These are phyloP conservation scores for Colletotrichum caudatum DNA, from an alignment of 2,329 filamentous ascomycete genomes.

Conservation along the genomic window DNA sequence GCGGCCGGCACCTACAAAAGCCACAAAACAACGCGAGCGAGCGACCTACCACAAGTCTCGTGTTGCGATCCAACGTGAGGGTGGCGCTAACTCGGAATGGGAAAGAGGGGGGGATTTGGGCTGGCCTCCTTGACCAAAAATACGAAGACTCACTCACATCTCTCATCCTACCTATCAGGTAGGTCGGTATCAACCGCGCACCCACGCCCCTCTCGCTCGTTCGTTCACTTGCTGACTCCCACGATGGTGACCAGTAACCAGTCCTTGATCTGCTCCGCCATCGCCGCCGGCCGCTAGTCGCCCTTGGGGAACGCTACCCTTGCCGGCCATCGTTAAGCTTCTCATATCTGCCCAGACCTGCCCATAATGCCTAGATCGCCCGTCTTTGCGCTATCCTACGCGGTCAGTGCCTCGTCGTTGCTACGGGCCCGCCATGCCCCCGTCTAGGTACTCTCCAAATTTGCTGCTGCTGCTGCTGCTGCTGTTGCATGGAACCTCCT, in stretches of 20 bases:
- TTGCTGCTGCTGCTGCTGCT: slow-evolving; percentile 12
- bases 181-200: background rate
- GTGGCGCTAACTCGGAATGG: slow-evolving; percentile 4
- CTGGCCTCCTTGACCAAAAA: slow-evolving; percentile 26
- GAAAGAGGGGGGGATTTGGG: slow-evolving; percentile 13
- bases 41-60: slow-evolving; percentile 13
- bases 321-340: background rate
- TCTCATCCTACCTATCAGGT: background rate
- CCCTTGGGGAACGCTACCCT: background rate
- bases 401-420: slow-evolving; percentile 23
- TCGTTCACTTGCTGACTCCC: background rate
- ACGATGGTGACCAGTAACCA: background rate
- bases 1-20: slow-evolving; percentile 27
- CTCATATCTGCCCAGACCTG: slow-evolving; percentile 19
- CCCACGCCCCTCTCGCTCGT: background rate
- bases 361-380: slow-evolving; percentile 31
- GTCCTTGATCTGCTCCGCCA: slow-evolving; percentile 2
- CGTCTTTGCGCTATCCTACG: slow-evolving; percentile 23
- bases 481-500: slow-evolving; percentile 19
- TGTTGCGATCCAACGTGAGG: slow-evolving; percentile 14
- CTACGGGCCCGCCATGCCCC: slow-evolving; percentile 7
- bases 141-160: slow-evolving; percentile 21
- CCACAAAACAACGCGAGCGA: slow-evolving; percentile 7
- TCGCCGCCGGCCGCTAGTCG: slow-evolving; percentile 5
- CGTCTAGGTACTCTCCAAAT: background rate